A percentile compares a stretch with the other conserved stretches of the same genome.
These are phyloP conservation scores for Cyberlindnera nakhonratchasimensis DNA, from an alignment of 805 yeast genomes.

Conservation along the genomic window DNA sequence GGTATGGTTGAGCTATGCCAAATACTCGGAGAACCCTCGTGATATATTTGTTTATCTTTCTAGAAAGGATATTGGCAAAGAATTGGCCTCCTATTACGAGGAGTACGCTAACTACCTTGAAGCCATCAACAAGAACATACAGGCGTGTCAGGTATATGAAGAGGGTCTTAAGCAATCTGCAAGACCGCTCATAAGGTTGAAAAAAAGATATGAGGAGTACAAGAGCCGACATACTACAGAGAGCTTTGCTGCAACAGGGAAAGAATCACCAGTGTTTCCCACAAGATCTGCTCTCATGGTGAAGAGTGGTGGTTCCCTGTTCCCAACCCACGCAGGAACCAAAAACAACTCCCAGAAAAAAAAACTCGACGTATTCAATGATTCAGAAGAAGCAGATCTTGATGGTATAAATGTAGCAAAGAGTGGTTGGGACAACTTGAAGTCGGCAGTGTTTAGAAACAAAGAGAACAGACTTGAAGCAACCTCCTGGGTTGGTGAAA, in stretches of 20 bases:
- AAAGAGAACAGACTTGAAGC: constrained; percentile 64
- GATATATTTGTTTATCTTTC: constrained; percentile 71
- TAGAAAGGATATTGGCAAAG: constrained; percentile 65
- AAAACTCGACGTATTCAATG: constrained; percentile 23
- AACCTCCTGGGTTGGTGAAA: constrained; percentile 63
- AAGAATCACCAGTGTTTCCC: constrained; percentile 35
- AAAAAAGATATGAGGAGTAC: constrained; percentile 40
- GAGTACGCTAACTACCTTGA: constrained; percentile 69
- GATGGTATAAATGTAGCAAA: constrained; percentile 18
- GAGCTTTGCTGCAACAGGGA: constrained; percentile 21
- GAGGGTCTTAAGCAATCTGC: constrained; percentile 60
- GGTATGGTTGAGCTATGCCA: constrained; percentile 79
- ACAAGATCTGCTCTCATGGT: constrained; percentile 35
- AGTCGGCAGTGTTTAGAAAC: constrained; percentile 43
- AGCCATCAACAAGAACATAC: constrained; percentile 39
- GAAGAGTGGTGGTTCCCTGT: constrained; percentile 33
- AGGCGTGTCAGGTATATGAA: constrained; percentile 58
- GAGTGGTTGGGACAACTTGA: constrained; percentile 48
- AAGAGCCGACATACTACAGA: constrained; percentile 5
- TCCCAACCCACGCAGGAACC: constrained; percentile 14
- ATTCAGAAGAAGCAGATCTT: constrained; percentile 14
- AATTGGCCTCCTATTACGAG: constrained; percentile 71
- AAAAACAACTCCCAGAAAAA: constrained; percentile 9
- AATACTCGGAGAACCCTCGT: constrained; percentile 62
- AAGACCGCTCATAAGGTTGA: constrained; percentile 54